Conservation (phyloP, 1,284 basidiomycete genomes). For the Amylostereum areolatum region DNA sequence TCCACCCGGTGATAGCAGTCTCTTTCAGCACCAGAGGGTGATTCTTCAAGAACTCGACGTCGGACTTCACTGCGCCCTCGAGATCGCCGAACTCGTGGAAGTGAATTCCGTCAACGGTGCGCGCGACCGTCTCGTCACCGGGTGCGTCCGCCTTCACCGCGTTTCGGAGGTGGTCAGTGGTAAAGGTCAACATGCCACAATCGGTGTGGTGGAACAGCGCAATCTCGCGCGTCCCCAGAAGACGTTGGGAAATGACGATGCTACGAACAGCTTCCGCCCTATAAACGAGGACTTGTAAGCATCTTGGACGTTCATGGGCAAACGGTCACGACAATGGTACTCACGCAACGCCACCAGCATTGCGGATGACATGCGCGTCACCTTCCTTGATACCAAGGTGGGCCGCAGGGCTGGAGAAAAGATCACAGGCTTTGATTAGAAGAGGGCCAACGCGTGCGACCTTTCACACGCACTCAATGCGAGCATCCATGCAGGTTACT, state of each 20-base stretch:
- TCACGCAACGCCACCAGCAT: slow-evolving; percentile 59
- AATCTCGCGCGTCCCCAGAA: slow-evolving; percentile 61
- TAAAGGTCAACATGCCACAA: slow-evolving; percentile 65
- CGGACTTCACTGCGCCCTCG: slow-evolving; percentile 48
- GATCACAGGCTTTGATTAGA: neutral
- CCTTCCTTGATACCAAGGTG: slow-evolving; percentile 58
- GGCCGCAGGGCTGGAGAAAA: slow-evolving; percentile 39
- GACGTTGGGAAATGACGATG: slow-evolving; percentile 61
- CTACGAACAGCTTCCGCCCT: slow-evolving; percentile 61
- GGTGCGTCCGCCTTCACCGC: slow-evolving; percentile 45
- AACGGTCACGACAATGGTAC: slow-evolving; percentile 17
- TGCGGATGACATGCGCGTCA: slow-evolving; percentile 65
- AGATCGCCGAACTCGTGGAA: slow-evolving; percentile 53
- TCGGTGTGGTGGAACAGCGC: slow-evolving; percentile 63
- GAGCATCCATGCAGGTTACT: slow-evolving; percentile 71
- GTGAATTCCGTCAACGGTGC: slow-evolving; percentile 44
- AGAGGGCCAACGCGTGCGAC: neutral
- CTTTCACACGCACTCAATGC: slow-evolving; percentile 33
- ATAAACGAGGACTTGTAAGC: slow-evolving; percentile 2
- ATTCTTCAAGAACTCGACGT: slow-evolving; percentile 50
- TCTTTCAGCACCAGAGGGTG: slow-evolving; percentile 50
- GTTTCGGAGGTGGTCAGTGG: slow-evolving; percentile 40
- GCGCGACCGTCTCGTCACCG: slow-evolving; percentile 26
- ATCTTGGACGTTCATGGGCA: neutral
- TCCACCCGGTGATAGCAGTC: slow-evolving; percentile 56